phyloP scores from a whole-genome alignment of 2,329 filamentous ascomycete species.

The Diaporthe ampelina region DNA sequence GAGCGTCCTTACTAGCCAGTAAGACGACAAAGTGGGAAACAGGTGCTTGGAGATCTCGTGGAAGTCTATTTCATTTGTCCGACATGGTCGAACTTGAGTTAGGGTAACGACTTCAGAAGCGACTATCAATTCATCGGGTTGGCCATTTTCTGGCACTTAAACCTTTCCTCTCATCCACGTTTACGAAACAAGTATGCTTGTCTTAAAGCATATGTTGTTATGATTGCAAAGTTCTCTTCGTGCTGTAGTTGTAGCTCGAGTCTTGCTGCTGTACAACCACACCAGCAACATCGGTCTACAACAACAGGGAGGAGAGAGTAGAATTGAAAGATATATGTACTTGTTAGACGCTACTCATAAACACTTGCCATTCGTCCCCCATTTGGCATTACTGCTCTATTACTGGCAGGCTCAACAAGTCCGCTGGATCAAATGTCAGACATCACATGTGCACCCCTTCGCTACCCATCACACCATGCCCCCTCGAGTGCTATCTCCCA shows the following conservation, averaged over 20 bases:
- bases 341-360: too few relatives aligned
- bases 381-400: neutral
- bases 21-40: too few relatives aligned
- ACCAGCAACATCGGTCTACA: neutral
- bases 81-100: too few relatives aligned
- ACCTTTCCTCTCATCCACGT: neutral
- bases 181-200: neutral
- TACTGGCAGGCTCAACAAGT: neutral
- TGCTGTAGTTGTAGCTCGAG: neutral
- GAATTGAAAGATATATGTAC: neutral
- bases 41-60: too few relatives aligned
- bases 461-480: too few relatives aligned
- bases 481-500: neutral
- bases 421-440: neutral
- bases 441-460: neutral
- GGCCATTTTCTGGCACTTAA: too few relatives aligned
- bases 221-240: neutral
- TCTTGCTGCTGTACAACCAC: neutral
- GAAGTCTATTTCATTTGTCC: too few relatives aligned
- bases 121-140: neutral
- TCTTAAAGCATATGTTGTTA: neutral
- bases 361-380: neutral
- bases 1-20: too few relatives aligned
- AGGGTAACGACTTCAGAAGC: too few relatives aligned
- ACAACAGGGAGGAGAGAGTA: neutral